phyloP scores from a whole-genome alignment of 1,284 basidiomycete genomes.

The Grifola frondosa region DNA sequence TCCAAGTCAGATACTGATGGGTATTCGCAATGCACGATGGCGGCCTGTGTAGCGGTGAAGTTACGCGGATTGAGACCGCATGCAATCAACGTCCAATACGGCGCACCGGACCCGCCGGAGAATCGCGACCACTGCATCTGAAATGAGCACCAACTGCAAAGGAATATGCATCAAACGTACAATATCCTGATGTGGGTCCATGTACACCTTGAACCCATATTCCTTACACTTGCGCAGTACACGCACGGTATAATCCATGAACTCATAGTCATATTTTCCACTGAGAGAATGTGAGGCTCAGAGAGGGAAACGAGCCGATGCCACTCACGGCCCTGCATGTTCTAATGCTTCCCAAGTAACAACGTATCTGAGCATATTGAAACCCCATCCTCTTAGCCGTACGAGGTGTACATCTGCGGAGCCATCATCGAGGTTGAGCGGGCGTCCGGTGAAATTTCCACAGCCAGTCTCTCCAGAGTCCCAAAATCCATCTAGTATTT shows the following conservation, averaged over 20 bases:
- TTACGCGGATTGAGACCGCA: constrained; percentile 89
- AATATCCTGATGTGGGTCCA: constrained; percentile 97
- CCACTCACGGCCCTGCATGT: constrained; percentile 88
- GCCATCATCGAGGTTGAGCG: constrained; percentile 82
- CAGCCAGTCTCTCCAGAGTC: constrained; percentile 77
- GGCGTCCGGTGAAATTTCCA: constrained; percentile 72
- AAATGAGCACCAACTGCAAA: background rate
- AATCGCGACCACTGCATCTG: constrained; percentile 88
- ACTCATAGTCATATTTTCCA: constrained; percentile 88
- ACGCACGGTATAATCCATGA: constrained; percentile 88
- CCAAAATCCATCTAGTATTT: constrained; percentile 83
- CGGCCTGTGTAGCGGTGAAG: constrained; percentile 82
- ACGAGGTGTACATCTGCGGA: constrained; percentile 88
- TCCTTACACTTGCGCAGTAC: constrained; percentile 90
- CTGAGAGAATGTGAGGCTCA: constrained; percentile 40
- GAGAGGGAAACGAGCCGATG: background rate
- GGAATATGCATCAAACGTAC: constrained; percentile 50
- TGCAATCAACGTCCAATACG: constrained; percentile 91
- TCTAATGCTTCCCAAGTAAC: constrained; percentile 96
- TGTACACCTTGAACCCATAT: constrained; percentile 91
- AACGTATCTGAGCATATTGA: constrained; percentile 90
- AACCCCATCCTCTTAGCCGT: constrained; percentile 89
- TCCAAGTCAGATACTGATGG: constrained; percentile 61
- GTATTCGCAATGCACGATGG: constrained; percentile 90
- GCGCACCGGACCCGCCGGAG: constrained; percentile 94